Evolutionary conservation across 345 rosid genomes (phyloP).

Genomic region (Arabis alpina): DNA sequence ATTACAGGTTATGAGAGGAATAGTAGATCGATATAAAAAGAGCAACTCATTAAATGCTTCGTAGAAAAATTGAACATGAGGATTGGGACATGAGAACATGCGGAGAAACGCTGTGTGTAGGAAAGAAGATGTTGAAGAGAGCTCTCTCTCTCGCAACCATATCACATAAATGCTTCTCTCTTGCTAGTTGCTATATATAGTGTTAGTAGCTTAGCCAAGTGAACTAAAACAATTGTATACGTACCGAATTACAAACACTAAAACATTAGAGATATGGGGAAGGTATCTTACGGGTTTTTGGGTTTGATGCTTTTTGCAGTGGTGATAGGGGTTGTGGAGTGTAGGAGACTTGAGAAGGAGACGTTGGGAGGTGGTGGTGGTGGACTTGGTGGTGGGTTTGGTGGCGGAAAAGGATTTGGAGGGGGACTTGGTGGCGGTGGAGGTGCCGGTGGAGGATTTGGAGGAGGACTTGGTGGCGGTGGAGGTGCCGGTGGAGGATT

Average conservation of each 20-base stretch:
- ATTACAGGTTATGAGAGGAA: conserved; percentile 24
- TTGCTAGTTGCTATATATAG: conserved; percentile 29
- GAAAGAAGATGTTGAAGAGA: conserved; percentile 1
- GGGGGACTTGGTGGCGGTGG: conserved; percentile 43
- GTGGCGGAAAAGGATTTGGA: conserved; percentile 42
- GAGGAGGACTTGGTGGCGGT: conserved; percentile 28
- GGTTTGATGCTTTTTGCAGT: conserved; percentile 26
- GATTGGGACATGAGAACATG: conserved; percentile 42
- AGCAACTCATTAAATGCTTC: conserved; percentile 34
- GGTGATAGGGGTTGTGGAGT: conserved; percentile 38
- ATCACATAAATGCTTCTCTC: conserved; percentile 35
- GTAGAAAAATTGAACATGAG: conserved; percentile 38
- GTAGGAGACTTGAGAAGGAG: conserved; percentile 41
- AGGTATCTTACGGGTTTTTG: conserved; percentile 36
- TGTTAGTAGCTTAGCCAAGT: conserved; percentile 14
- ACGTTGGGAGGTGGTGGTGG: conserved; percentile 41
- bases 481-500: conserved; percentile 20
- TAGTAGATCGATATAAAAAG: conserved; percentile 4
- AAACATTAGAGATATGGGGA: conserved; percentile 32
- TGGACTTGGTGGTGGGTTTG: conserved; percentile 45
- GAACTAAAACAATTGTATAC: conserved; percentile 28
- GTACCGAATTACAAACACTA: background rate
- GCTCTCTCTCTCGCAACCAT: conserved; percentile 35
- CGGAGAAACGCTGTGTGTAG: conserved; percentile 28
- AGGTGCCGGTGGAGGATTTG: conserved; percentile 34